phyloP scores from a whole-genome alignment of 352 stramenopile species.

The Thalassiosira ordinaria region DNA sequence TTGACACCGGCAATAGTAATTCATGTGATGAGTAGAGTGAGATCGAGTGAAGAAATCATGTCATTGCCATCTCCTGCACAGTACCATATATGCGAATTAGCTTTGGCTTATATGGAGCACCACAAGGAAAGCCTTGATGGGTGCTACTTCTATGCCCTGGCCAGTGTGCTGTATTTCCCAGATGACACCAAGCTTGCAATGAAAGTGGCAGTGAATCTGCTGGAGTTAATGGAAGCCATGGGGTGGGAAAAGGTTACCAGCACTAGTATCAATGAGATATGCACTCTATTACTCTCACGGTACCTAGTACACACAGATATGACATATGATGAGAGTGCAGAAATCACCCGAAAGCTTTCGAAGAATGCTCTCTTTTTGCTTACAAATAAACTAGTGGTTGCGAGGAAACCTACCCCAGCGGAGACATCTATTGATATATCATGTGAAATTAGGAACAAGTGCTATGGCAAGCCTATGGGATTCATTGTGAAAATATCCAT shows the following conservation, averaged over 20 bases:
- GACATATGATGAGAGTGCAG: background rate
- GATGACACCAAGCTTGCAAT: slow-evolving; percentile 13
- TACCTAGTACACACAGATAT: background rate
- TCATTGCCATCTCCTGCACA: background rate
- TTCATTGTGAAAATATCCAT: background rate
- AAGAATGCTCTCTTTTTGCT: background rate
- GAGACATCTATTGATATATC: background rate
- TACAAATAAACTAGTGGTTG: background rate
- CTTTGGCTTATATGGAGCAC: slow-evolving; percentile 4
- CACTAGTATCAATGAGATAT: background rate
- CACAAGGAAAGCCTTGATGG: background rate
- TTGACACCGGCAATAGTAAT: slow-evolving; percentile 26
- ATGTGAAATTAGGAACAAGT: background rate
- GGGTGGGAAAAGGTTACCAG: slow-evolving; percentile 7
- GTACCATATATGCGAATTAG: slow-evolving; percentile 20
- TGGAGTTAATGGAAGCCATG: slow-evolving; percentile 15
- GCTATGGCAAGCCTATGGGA: background rate
- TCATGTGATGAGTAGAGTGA: slow-evolving; percentile 1
- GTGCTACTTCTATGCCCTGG: slow-evolving; percentile 1
- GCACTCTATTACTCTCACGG: background rate
- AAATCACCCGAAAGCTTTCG: background rate
- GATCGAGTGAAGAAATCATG: slow-evolving; percentile 4
- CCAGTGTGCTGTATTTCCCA: background rate
- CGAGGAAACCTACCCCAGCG: background rate
- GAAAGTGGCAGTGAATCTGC: slow-evolving; percentile 7